Percentiles rank a stretch among this genome's conserved stretches.
These are phyloP conservation scores for Exutisphaerella laricina DNA, from an alignment of 2,329 filamentous ascomycete species.

Conservation along the genomic window DNA sequence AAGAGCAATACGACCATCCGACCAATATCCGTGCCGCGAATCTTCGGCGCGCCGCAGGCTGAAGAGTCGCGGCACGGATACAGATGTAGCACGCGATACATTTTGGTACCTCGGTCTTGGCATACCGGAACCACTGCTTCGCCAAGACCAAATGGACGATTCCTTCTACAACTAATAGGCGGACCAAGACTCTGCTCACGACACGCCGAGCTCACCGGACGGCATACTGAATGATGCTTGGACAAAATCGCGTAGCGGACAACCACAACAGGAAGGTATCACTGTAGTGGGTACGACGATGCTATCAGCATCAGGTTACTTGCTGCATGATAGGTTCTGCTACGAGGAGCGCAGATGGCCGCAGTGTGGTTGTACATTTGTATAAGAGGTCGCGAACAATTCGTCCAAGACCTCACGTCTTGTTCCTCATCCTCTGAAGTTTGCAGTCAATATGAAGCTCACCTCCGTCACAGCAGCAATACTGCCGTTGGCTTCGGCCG, in stretches of 20 bases:
- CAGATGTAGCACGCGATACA: neutral
- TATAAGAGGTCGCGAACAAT: conserved; percentile 6
- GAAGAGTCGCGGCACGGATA: neutral
- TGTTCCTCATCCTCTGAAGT: neutral
- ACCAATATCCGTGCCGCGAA: too few species aligned
- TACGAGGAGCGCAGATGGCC: neutral
- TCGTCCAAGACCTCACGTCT: neutral
- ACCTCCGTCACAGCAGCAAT: conserved; percentile 12
- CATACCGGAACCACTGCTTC: neutral
- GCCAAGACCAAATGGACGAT: neutral
- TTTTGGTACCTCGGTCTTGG: neutral
- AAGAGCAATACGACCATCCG: too few species aligned
- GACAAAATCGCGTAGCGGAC: neutral
- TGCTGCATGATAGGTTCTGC: too few species aligned
- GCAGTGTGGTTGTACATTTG: neutral
- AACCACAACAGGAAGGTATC: conserved; percentile 15
- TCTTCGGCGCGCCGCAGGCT: too few species aligned
- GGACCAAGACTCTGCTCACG: neutral
- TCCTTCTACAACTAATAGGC: neutral
- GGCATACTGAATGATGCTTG: neutral
- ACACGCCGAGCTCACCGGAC: neutral
- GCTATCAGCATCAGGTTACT: too few species aligned
- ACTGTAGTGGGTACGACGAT: conserved; percentile 1
- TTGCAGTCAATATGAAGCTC: conserved; percentile 17
- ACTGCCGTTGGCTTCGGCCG: conserved; percentile 18